Evolutionary conservation across 257 asterid genomes (phyloP), one percentile per base, ranked within the genome.

Genomic region (Solanum pimpinellifolium): DNA sequence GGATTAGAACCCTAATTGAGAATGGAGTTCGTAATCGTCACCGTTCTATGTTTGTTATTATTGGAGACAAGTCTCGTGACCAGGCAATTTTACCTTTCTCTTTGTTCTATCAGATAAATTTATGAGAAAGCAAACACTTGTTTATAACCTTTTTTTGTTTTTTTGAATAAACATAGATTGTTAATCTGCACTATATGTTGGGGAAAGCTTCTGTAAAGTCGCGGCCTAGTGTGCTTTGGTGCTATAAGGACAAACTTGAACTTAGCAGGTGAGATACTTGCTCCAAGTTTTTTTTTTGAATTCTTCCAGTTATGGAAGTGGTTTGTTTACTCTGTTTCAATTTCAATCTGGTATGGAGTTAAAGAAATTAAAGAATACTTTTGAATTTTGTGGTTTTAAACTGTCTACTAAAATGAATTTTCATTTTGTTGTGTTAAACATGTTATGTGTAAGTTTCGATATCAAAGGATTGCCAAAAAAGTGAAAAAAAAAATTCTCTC

Each of bases 161-260:
- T 5, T 37, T 23, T 81, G 16, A n/a, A 39, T 59, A 83, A 33
- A 27, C 86, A 89, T 93, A 96, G 98, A 92, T 96, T 88, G 96
- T 93, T 88, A 93, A 93, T 89, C 90, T 97, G 93, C 98, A 96
- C 88, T 83, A 89, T 29, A 92, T 97, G 95, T 88, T 96, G 87
- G 90, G 92, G 80, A 93, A 97, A 84, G 93, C 98, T 8, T 91
- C 91, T 88, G 95, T 88, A 41, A 95, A 93, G 92, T 87, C 98
- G 9, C 90, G 94, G 86, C 99, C 99, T 37, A 92, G 77, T 11
- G 99, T 95, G 87, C 87, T 97, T 72, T 97, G 99, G 99, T 97
- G 99, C 91, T 97, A 96, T 91, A 95, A 90, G 94, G 98, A 97
- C 87, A 93, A 97, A 86, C 98, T 96, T 41, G 98, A 97, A 72